phyloP scores from a whole-genome alignment of 176 grass and related monocot genomes.

The sorghum (Sorghum bicolor) region Sorghum_bicolor_NCBIv3 NC_012870.2:62898501-62899000 shows the following conservation, averaged over 20 bases:
- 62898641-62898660: not conserved
- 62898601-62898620: not conserved
- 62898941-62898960: no score
- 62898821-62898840: not conserved
- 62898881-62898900: conserved; percentile 27
- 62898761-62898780: conserved; percentile 4
- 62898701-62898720: conserved; percentile 26
- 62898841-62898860: not conserved
- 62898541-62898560: no score
- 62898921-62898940: conserved; percentile 20
- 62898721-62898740: not conserved
- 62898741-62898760: not conserved
- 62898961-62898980: not conserved
- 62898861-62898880: conserved; percentile 35
- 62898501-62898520: no score
- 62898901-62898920: no score
- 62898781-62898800: not conserved
- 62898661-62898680: not conserved
- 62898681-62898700: conserved; percentile 37
- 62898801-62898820: not conserved
- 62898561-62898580: no score
- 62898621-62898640: no score
- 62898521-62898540: no score
- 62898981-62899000: no score
- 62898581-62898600: no score